phyloP scores from a whole-genome alignment of 148 eudicot genomes.

The Spergularia bocconei region DNA sequence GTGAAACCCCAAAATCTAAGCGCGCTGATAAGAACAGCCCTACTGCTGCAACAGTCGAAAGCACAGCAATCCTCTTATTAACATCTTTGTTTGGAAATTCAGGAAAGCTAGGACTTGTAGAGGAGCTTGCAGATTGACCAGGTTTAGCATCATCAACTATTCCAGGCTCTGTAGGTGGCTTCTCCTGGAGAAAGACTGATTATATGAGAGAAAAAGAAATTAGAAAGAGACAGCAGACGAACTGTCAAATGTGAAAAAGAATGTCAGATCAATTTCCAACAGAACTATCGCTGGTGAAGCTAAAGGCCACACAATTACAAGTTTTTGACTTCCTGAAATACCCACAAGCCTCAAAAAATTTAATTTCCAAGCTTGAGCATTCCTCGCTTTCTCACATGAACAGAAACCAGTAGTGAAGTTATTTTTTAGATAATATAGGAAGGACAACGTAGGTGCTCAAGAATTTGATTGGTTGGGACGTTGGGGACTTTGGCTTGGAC shows the following conservation, averaged over 20 bases:
- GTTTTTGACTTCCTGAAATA: background rate
- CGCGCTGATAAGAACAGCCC: conserved; percentile 68
- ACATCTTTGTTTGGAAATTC: conserved; percentile 59
- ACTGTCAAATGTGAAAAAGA: conserved; percentile 3
- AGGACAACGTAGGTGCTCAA: too few species aligned
- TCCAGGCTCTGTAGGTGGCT: conserved; percentile 33
- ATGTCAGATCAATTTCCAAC: background rate
- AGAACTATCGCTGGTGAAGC: background rate
- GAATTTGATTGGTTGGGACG: too few species aligned
- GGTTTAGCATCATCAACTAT: conserved; percentile 33
- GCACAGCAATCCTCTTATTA: conserved; percentile 57
- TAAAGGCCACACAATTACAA: background rate
- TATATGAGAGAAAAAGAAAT: conserved; percentile 8
- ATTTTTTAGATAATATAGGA: too few species aligned
- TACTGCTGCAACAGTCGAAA: conserved; percentile 61
- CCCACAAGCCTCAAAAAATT: too few species aligned
- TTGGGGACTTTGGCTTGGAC: too few species aligned
- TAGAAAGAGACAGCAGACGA: background rate
- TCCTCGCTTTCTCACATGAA: too few species aligned
- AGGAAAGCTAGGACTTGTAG: conserved; percentile 45
- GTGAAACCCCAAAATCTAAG: conserved; percentile 79
- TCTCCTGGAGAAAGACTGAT: conserved; percentile 45
- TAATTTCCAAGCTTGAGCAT: too few species aligned
- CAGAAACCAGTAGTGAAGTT: too few species aligned
- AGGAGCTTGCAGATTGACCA: conserved; percentile 30